Conservation (phyloP, 768 basidiomycete genomes). For the Coprinopsis marcescibilis region DNA sequence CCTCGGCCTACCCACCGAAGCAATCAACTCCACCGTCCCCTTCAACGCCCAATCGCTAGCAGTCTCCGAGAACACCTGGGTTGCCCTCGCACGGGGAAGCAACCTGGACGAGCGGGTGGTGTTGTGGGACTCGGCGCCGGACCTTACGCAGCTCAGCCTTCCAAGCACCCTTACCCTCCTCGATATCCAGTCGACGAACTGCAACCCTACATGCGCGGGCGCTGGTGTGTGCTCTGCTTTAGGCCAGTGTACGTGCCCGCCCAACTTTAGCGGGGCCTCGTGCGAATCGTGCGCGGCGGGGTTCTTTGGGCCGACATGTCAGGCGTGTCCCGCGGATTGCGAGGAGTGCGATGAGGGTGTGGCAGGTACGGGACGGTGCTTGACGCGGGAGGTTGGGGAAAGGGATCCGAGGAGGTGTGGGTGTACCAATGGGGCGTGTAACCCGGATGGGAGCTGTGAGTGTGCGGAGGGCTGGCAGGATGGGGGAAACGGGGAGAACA, state of each 20-base stretch:
- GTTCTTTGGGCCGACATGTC: constrained; percentile 67
- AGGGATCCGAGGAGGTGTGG: constrained; percentile 64
- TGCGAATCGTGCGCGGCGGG: constrained; percentile 70
- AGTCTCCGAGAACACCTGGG: constrained; percentile 64
- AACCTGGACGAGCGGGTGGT: constrained; percentile 55
- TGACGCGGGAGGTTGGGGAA: constrained; percentile 37
- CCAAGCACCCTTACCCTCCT: constrained; percentile 50
- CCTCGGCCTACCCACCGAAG: constrained; percentile 47
- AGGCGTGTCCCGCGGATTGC: constrained; percentile 62
- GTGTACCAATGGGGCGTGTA: constrained; percentile 75
- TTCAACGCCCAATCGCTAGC: constrained; percentile 56
- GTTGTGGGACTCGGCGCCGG: constrained; percentile 76
- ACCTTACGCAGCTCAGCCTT: constrained; percentile 59
- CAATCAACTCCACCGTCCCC: constrained; percentile 45
- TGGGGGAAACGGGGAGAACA: constrained; percentile 59
- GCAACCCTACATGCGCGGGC: constrained; percentile 64
- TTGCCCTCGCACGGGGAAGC: constrained; percentile 49
- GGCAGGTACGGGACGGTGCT: constrained; percentile 66
- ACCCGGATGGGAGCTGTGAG: constrained; percentile 56
- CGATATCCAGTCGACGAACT: constrained; percentile 68
- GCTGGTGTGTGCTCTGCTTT: constrained; percentile 54
- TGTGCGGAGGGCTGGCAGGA: constrained; percentile 76
- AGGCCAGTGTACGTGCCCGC: constrained; percentile 62
- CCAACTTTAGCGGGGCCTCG: constrained; percentile 67
- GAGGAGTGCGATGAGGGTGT: constrained; percentile 70